These are phyloP conservation scores for Eimeria brunetti DNA, from an alignment of 169 alveolate genomes.

Conservation along the genomic window DNA sequence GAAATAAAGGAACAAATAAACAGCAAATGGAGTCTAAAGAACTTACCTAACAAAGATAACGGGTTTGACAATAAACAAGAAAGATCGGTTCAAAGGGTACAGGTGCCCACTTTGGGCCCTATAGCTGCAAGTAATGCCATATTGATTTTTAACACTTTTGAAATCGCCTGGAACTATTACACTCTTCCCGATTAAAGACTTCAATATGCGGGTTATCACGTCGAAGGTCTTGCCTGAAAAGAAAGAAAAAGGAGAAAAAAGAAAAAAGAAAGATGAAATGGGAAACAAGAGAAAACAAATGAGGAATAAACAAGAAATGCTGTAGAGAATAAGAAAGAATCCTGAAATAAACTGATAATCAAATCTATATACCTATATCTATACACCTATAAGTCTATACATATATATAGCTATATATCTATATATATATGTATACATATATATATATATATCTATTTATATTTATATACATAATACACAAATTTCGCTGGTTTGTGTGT, in stretches of 20 bases:
- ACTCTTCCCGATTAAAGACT: constrained; percentile 93
- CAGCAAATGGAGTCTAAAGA: too few relatives aligned
- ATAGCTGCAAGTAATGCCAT: constrained; percentile 96
- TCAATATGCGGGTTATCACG: constrained; percentile 94
- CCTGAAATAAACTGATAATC: too few relatives aligned
- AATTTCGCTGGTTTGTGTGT: not conserved
- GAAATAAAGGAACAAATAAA: too few relatives aligned
- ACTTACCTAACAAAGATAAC: constrained; percentile 94
- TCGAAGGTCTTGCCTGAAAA: constrained; percentile 91
- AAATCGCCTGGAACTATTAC: constrained; percentile 97
- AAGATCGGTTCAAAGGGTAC: constrained; percentile 96
- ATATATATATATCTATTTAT: too few relatives aligned
- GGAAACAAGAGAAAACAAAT: not conserved
- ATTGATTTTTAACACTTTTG: constrained; percentile 92
- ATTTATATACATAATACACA: not conserved
- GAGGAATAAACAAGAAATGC: not conserved
- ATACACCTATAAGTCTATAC: too few relatives aligned
- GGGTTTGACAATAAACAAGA: constrained; percentile 97
- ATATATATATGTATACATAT: not conserved
- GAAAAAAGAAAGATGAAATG: not conserved
- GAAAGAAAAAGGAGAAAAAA: not conserved
- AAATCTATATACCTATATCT: too few relatives aligned
- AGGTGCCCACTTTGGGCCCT: constrained; percentile 98
- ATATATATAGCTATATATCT: too few relatives aligned
- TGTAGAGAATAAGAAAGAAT: too few relatives aligned